Conservation (phyloP, 2,329 filamentous ascomycete species). For the Monilinia fructicola region DNA sequence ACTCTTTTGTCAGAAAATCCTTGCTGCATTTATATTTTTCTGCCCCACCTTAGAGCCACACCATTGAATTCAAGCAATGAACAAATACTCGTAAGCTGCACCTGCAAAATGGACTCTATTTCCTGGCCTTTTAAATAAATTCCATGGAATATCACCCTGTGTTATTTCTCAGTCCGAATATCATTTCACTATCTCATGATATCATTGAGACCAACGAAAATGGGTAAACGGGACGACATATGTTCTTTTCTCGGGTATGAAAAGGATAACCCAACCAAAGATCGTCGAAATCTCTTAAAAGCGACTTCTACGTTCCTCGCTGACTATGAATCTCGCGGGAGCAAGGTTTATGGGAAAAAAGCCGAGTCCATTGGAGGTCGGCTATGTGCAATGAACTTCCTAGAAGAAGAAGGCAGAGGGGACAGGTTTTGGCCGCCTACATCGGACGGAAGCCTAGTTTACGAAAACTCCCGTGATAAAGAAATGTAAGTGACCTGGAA, state of each 20-base stretch:
- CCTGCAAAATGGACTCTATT: not conserved
- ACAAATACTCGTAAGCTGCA: slow-evolving; percentile 16
- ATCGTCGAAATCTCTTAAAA: slow-evolving; percentile 20
- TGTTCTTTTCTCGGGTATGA: slow-evolving; percentile 25
- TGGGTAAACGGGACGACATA: slow-evolving; percentile 21
- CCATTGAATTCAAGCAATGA: slow-evolving; percentile 13
- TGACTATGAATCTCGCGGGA: slow-evolving; percentile 21
- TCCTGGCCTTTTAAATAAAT: slow-evolving; percentile 10
- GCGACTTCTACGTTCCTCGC: slow-evolving; percentile 17
- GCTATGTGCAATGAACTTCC: slow-evolving; percentile 23
- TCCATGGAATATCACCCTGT: not conserved
- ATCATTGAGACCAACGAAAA: not conserved
- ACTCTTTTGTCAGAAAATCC: slow-evolving; percentile 6
- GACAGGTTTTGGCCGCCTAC: slow-evolving; percentile 19
- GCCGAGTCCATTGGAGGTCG: slow-evolving; percentile 18
- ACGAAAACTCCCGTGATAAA: slow-evolving; percentile 13
- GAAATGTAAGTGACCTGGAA: slow-evolving; percentile 18
- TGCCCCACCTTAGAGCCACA: slow-evolving; percentile 15
- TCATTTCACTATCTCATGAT: slow-evolving; percentile 2
- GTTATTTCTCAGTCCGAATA: not conserved
- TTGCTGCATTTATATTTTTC: slow-evolving; percentile 19
- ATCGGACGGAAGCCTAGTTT: slow-evolving; percentile 18
- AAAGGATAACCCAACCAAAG: slow-evolving; percentile 17
- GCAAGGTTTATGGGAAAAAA: slow-evolving; percentile 17
- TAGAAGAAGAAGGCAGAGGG: slow-evolving; percentile 24